Conservation (phyloP, 1,139 yeast genomes). For the Saccharomyces hybrid region DNA sequence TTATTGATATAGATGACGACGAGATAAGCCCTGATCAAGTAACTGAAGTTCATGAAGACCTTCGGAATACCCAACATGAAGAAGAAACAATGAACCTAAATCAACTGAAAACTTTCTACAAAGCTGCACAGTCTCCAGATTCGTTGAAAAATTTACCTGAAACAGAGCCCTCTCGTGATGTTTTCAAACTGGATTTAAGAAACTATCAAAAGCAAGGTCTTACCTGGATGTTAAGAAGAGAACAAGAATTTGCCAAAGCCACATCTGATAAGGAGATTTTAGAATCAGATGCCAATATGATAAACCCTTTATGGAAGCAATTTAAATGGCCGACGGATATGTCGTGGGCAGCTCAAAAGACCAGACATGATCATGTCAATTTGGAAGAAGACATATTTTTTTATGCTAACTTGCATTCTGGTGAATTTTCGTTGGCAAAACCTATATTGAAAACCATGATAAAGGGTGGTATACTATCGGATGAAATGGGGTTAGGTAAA, state of each 20-base stretch:
- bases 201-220: conserved; percentile 74
- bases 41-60: conserved; percentile 9
- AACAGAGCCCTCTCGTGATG: conserved; percentile 50
- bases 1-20: conserved; percentile 27
- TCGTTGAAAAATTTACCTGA: conserved; percentile 46
- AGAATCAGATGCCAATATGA: conserved; percentile 39
- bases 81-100: conserved; percentile 51
- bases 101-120: conserved; percentile 70
- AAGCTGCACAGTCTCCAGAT: conserved; percentile 51
- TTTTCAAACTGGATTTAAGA: conserved; percentile 52
- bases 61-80: conserved; percentile 28
- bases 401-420: conserved; percentile 76
- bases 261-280: conserved; percentile 21
- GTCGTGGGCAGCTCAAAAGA: conserved; percentile 31
- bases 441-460: conserved; percentile 56
- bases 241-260: conserved; percentile 43
- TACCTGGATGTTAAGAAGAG: conserved; percentile 73
- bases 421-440: conserved; percentile 62
- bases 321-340: conserved; percentile 63
- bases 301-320: conserved; percentile 84
- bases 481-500: conserved; percentile 95
- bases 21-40: neutral
- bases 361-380: conserved; percentile 7
- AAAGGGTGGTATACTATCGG: conserved; percentile 88
- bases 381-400: conserved; percentile 36